Evolutionary conservation across 2,329 filamentous ascomycete species (phyloP), one percentile per base, ranked within the genome.

Genomic region (Venturia oleaginea): DNA sequence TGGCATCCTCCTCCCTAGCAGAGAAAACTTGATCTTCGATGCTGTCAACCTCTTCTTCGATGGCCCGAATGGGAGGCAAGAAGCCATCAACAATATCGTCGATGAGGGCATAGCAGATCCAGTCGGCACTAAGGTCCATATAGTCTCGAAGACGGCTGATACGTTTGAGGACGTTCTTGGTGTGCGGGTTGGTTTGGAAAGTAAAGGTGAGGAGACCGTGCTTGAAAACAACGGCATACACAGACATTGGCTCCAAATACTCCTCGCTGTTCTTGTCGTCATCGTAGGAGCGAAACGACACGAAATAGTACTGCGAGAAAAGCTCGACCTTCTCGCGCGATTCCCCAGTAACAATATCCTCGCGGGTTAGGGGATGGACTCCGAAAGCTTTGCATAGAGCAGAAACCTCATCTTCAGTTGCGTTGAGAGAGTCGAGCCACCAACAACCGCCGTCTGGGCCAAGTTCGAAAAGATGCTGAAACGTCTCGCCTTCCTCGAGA

Each of bases 1-100:
- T 89, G 68, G 92, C 96, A 74, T 97, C 93, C 71, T 96, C 91
- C 59, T 90, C 86, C 48, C 92, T 89, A 57, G 92, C 91, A 65
- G 94, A 88, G 73, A 97, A 97, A 61, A 99, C 92, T 65, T 92
- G 89, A 69, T 99, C 94, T 75, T 99, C 94, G 66, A 99, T 97
- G 13, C 85, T 84, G 74, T 99, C 94, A 0, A 93, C 92, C 71
- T 96, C 91, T 22, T 86, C 77, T 77, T 99, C 94, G 62, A 96
- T 88, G 64, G 90, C 88, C 65, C 86, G 87, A 68, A 99, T 96
- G 37, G 92, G 87, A 17, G 93, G 93, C 0, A 90, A 92, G 72
- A 97, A 99, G 27, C 86, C 91, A 78, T 99, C 94, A 66, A 97
- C 94, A 72, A 99, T 99, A 73, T 99, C 91, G 76, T 99, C 94